A percentile compares a stretch with the other conserved stretches of the same genome.
Conservation (phyloP, 2,329 filamentous ascomycete species). For the Alternaria atra region DNA sequence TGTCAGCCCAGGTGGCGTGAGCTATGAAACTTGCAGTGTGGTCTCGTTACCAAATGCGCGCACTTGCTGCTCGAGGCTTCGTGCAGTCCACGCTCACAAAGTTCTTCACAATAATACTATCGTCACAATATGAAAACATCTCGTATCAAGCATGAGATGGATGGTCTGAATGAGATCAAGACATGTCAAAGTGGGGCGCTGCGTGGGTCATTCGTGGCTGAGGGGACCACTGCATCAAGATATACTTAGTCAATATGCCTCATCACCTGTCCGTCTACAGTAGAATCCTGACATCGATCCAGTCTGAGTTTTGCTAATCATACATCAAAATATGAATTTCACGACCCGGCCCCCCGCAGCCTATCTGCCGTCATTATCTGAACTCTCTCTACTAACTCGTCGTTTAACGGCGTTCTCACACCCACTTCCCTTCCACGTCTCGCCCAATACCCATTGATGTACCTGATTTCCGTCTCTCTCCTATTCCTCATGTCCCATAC, state of each 20-base stretch:
- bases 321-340: not conserved
- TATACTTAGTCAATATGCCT: not conserved
- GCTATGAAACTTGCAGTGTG: constrained; percentile 2
- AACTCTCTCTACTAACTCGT: constrained; percentile 9
- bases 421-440: constrained; percentile 6
- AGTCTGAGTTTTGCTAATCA: not conserved
- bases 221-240: not conserved
- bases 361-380: constrained; percentile 4
- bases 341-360: not conserved
- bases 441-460: constrained; percentile 17
- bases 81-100: not conserved
- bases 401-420: constrained; percentile 13
- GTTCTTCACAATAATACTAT: not conserved
- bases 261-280: not conserved
- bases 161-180: not conserved
- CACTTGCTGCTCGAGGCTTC: constrained; percentile 1
- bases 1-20: constrained; percentile 37
- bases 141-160: not conserved
- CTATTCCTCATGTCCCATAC: constrained; percentile 13
- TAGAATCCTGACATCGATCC: not conserved
- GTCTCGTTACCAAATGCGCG: not conserved
- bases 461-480: constrained; percentile 7
- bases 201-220: not conserved
- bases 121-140: not conserved
- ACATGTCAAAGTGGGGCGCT: not conserved